Evolutionary conservation across 371 early-diverging fungal genomes (phyloP), one percentile per base, ranked within the genome.

Genomic region (Zopfochytrium polystomum): DNA sequence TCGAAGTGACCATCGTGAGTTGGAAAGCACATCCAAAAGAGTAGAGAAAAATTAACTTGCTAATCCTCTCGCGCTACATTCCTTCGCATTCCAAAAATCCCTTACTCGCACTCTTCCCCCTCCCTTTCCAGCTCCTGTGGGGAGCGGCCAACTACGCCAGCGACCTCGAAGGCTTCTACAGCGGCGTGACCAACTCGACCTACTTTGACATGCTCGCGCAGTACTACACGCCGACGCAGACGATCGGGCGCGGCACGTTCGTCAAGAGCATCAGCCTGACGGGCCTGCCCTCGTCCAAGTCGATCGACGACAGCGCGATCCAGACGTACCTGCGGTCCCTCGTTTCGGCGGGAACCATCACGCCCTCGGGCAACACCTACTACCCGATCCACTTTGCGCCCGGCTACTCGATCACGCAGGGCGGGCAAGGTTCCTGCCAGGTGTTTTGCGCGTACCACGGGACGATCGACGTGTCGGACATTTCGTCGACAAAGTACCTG

Each of bases 311-410:
- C 46, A 30, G 7, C 52, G 52, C 22, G 29, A 64, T 64, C 25
- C 53, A 52, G 26, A 27, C 52, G 11, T 43, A 47, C 30, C 34
- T 64, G 13, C 29, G 27, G 4, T 22, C n/a, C 57, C 25, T 64
- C 9, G 58, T 64, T n/a, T 49, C 60, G 27, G 18, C 42, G 18
- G 58, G 58, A 3, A 43, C 30, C 30, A 64, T 64, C 46, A 51
- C 27, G 6, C 64, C 64, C 30, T 52, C 34, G 5, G 44, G 38
- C 15, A 58, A 52, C 51, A 25, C 56, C 0, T 58, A 56, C 58
- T 68, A 49, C 49, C 62, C 72, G 25, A 65, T 72, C 56, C 72
- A 72, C 60, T 68, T 72, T 43, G 46, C 48, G 4, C n/a, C n/a
- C n/a, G n/a, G n/a, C n/a, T n/a, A n/a, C n/a, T n/a, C n/a, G n/a